phyloP scores from a whole-genome alignment of 2,329 filamentous ascomycete genomes.

The Knoxdaviesia capensis region DNA sequence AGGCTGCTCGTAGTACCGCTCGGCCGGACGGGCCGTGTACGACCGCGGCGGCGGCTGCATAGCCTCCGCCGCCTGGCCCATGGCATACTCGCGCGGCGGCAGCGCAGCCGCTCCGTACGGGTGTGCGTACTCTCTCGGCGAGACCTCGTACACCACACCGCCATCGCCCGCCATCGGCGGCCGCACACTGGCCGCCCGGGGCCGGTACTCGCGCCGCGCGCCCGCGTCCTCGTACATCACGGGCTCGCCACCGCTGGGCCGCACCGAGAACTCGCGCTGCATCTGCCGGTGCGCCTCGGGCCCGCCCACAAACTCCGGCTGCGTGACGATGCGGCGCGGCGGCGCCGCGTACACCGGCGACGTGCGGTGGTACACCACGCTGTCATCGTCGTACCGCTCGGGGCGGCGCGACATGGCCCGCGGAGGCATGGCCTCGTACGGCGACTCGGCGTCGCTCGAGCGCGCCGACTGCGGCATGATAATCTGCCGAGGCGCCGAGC shows the following conservation, averaged over 20 bases:
- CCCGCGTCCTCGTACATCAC: no score
- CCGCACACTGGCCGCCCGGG: background rate
- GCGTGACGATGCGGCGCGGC: constrained; percentile 38
- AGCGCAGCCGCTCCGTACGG: background rate
- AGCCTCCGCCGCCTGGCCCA: constrained; percentile 4
- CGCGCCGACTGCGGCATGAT: constrained; percentile 28
- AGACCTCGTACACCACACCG: background rate
- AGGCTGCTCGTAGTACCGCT: constrained; percentile 22
- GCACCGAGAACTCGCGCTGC: constrained; percentile 6
- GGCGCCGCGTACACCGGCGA: constrained; percentile 25
- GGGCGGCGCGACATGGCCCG: constrained; percentile 31
- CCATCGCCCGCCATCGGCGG: background rate
- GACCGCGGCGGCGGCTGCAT: constrained; percentile 12
- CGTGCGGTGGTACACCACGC: constrained; percentile 25
- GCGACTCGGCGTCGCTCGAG: constrained; percentile 28
- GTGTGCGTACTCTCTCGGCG: background rate
- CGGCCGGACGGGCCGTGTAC: constrained; percentile 21
- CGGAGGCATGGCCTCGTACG: constrained; percentile 44
- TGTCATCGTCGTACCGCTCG: constrained; percentile 26
- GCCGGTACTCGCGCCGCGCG: constrained; percentile 20
- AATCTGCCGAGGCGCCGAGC: constrained; percentile 22
- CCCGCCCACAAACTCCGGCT: constrained; percentile 29
- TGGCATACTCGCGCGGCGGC: constrained; percentile 1
- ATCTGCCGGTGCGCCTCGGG: constrained; percentile 9
- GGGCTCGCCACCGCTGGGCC: no score